These are phyloP conservation scores for Lichtheimia ornata DNA, from an alignment of 371 early-diverging fungal species.

Conservation along the genomic window DNA sequence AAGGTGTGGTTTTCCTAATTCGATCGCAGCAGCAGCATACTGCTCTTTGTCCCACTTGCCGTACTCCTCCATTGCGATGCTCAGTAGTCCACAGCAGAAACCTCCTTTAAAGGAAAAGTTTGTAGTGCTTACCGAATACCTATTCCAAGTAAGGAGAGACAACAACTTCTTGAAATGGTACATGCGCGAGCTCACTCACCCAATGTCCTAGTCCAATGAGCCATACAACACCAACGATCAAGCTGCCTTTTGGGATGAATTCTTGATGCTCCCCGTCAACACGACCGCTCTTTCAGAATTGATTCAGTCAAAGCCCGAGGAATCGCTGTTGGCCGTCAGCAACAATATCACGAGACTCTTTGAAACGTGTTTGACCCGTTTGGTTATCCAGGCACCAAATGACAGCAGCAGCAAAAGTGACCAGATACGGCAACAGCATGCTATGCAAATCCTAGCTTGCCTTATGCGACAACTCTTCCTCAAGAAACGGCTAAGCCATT, in stretches of 20 bases:
- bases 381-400: constrained; percentile 3
- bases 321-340: constrained; percentile 37
- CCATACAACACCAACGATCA: constrained; percentile 26
- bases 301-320: constrained; percentile 41
- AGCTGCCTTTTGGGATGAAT: constrained; percentile 51
- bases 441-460: constrained; percentile 36
- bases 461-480: constrained; percentile 50
- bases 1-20: no score
- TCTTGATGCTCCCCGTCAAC: constrained; percentile 51
- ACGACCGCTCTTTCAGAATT: constrained; percentile 31
- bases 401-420: not conserved
- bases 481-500: constrained; percentile 52
- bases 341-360: constrained; percentile 43
- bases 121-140: constrained; percentile 49
- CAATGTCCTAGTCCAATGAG: not conserved
- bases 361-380: constrained; percentile 24
- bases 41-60: no score
- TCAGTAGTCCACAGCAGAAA: no score
- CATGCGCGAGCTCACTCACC: not conserved
- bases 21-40: no score
- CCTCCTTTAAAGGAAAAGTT: constrained; percentile 53
- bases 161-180: not conserved
- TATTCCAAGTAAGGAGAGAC: constrained; percentile 41
- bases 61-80: no score
- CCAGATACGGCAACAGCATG: constrained; percentile 29